Evolutionary conservation across 2,329 filamentous ascomycete species (phyloP), one percentile per base, ranked within the genome.

Genomic region (Ophiocordyceps unilateralis): DNA sequence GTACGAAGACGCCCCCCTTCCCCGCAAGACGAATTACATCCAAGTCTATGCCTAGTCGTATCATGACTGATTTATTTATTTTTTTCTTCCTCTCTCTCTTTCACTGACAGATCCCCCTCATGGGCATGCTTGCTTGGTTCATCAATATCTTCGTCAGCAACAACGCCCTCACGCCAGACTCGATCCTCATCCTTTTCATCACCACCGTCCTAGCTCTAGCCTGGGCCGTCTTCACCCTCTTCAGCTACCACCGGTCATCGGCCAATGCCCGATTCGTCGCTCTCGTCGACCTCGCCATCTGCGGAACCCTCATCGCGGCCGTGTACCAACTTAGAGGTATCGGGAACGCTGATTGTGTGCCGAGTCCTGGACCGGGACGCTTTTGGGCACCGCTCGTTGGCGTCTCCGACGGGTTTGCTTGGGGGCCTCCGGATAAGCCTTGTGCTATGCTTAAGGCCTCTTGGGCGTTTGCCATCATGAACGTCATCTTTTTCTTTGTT

Each of bases 391-490:
- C 74, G 43, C 68, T 69, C 41, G 67, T 87, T 38, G 81, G 81
- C 12, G 65, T 74, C n/a, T 38, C 65, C 62, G 24, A 59, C 72
- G 15, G 22, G 30, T 68, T 68, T 40, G 63, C 62, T 42, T 69
- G 76, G 37, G 61, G 76, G 36, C 60, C 70, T 43, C 60, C 78
- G 32, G 70, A 84, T 61, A 89, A 89, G 69, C 76, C 77, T 5
- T 96, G 89, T 64, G 75, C 81, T 41, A 91, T 95, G 85, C 75
- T 94, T 55, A 96, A 95, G 73, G 82, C 88, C 1, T 73, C 70
- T 50, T 96, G 86, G 63, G 89, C 86, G 3, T 79, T 95, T 51
- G 86, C 76, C 41, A 95, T 96, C 59, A 93, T 95, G 72, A 84
- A 91, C 59, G 67, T 69, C 50, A 66, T 91, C 49, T 80, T 88